These are phyloP conservation scores for Podospora fimiseda DNA, from an alignment of 495 filamentous ascomycete species.

Conservation along the genomic window DNA sequence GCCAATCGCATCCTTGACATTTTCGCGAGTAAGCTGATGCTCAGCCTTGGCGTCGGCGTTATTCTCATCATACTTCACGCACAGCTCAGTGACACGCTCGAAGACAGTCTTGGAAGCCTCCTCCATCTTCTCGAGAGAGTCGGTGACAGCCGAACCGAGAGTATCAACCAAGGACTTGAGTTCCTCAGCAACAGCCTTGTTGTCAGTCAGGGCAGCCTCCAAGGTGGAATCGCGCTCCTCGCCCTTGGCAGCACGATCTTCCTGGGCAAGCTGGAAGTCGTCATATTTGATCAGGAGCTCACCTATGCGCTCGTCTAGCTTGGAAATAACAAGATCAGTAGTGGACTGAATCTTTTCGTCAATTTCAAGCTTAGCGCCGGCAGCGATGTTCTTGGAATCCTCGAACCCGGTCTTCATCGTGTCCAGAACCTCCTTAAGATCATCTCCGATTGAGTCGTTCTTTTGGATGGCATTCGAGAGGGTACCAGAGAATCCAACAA, in stretches of 20 bases:
- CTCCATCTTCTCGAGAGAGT: constrained; percentile 74
- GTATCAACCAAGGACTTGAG: constrained; percentile 76
- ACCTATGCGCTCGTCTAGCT: constrained; percentile 73
- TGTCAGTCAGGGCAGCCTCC: constrained; percentile 61
- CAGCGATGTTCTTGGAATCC: constrained; percentile 59
- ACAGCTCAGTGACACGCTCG: constrained; percentile 67
- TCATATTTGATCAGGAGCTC: constrained; percentile 78
- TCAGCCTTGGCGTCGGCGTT: constrained; percentile 64
- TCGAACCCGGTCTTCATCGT: constrained; percentile 76
- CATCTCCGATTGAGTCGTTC: constrained; percentile 47
- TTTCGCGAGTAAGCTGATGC: constrained; percentile 69
- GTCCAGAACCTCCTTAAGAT: constrained; percentile 75
- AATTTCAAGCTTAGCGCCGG: constrained; percentile 62
- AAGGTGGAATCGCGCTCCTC: constrained; percentile 60
- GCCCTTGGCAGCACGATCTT: constrained; percentile 60
- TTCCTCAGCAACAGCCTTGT: constrained; percentile 76
- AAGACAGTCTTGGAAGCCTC: constrained; percentile 81
- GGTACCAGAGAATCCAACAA: constrained; percentile 55
- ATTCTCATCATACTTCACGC: constrained; percentile 69
- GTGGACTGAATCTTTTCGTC: constrained; percentile 69
- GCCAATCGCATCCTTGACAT: constrained; percentile 62
- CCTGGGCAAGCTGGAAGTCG: constrained; percentile 62
- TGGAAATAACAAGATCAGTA: constrained; percentile 63
- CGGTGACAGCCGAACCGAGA: constrained; percentile 74
- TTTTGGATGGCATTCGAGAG: constrained; percentile 54